Conservation (phyloP, 2,329 filamentous ascomycete genomes). For the Pseudocercospora macadamiae region DNA sequence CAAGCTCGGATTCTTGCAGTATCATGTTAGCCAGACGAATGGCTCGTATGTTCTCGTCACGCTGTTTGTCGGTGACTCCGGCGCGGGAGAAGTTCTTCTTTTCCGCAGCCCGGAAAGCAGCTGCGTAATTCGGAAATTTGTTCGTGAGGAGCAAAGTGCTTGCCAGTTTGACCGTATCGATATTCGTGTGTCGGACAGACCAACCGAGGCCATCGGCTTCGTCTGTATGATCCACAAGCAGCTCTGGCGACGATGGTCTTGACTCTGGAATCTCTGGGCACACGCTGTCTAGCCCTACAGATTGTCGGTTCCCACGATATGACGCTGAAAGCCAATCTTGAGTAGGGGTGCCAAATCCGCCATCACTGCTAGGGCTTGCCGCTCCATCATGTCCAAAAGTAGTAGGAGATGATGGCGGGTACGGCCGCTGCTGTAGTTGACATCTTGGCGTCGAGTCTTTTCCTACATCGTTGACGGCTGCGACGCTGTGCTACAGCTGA, state of each 20-base stretch:
- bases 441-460: too few species aligned
- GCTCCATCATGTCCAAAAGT: neutral
- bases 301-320: too few species aligned
- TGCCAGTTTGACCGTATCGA: neutral
- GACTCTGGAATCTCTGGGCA: too few species aligned
- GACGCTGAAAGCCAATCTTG: too few species aligned
- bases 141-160: neutral
- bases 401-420: neutral
- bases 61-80: neutral
- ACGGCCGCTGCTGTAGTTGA: neutral
- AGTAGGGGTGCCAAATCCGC: too few species aligned
- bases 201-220: neutral
- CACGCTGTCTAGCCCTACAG: too few species aligned
- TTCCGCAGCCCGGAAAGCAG: neutral
- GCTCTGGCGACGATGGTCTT: neutral
- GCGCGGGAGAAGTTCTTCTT: too few species aligned
- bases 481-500: neutral
- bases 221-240: neutral
- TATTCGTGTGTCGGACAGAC: neutral
- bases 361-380: neutral
- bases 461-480: too few species aligned
- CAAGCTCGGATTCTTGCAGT: neutral
- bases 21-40: neutral
- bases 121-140: neutral
- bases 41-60: neutral